Percentiles rank a stretch among this genome's conserved stretches.
These are phyloP conservation scores for Cyphellophora europaea DNA, from an alignment of 2,329 filamentous ascomycete species.

Conservation along the genomic window DNA sequence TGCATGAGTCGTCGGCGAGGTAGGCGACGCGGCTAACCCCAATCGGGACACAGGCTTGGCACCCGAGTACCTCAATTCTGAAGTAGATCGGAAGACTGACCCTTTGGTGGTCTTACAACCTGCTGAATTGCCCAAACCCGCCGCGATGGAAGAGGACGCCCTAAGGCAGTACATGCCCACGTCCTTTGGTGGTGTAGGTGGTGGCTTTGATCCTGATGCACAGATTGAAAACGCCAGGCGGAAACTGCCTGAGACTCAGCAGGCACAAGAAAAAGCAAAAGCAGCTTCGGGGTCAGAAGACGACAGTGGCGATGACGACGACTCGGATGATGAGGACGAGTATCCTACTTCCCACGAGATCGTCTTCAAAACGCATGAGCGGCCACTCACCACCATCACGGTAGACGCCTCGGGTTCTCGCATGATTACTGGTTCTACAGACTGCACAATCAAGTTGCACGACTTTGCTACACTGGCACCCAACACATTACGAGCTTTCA, in stretches of 20 bases:
- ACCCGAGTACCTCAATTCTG: too few relatives aligned
- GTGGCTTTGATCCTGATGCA: constrained; percentile 62
- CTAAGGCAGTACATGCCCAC: constrained; percentile 60
- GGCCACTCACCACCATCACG: constrained; percentile 72
- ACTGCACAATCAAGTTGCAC: constrained; percentile 85
- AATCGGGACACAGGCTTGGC: too few relatives aligned
- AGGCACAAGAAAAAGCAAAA: constrained; percentile 18
- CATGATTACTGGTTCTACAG: constrained; percentile 80
- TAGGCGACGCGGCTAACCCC: too few relatives aligned
- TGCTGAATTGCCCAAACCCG: too few relatives aligned
- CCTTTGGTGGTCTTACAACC: not conserved
- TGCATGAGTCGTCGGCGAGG: too few relatives aligned
- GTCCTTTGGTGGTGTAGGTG: constrained; percentile 75
- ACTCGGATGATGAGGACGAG: constrained; percentile 69
- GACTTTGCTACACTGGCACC: constrained; percentile 95
- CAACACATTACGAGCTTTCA: constrained; percentile 87
- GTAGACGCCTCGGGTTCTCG: constrained; percentile 78
- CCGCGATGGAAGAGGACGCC: constrained; percentile 31
- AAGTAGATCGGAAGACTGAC: not conserved
- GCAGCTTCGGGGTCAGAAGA: constrained; percentile 29
- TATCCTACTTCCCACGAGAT: constrained; percentile 91
- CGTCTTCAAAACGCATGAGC: constrained; percentile 83
- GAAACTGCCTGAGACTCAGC: constrained; percentile 23
- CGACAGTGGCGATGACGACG: constrained; percentile 50
- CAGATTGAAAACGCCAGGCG: constrained; percentile 76